Evolutionary conservation across 305 asterid genomes (phyloP).

Genomic region (Fraxinus angustifolia): DNA sequence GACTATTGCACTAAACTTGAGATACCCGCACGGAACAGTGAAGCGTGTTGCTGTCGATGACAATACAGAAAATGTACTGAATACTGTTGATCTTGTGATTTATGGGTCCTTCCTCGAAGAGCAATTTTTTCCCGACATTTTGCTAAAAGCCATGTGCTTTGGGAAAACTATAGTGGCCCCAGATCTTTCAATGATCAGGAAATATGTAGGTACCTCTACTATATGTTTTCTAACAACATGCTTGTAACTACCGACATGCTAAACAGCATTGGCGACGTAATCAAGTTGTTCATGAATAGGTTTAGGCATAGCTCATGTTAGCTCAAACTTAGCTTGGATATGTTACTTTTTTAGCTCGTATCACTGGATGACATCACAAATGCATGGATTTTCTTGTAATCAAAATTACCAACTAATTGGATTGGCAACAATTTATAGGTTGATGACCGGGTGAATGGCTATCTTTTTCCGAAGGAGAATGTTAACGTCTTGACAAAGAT

Average conservation of each 20-base stretch:
- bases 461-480: slow-evolving; percentile 63
- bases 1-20: slow-evolving; percentile 65
- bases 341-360: not conserved
- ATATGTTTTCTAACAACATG: slow-evolving; percentile 11
- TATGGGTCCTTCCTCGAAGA: slow-evolving; percentile 86
- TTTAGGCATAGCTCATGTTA: not conserved
- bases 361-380: not conserved
- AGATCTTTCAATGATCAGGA: slow-evolving; percentile 56
- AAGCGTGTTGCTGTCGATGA: slow-evolving; percentile 48
- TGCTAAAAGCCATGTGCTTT: slow-evolving; percentile 83
- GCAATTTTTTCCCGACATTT: slow-evolving; percentile 64
- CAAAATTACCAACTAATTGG: slow-evolving; percentile 32
- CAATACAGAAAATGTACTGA: slow-evolving; percentile 41
- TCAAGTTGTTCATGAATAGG: not conserved
- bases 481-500: slow-evolving; percentile 39
- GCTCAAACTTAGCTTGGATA: not conserved
- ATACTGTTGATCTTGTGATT: slow-evolving; percentile 66
- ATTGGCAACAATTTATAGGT: slow-evolving; percentile 43
- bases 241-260: not conserved
- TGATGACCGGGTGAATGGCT: slow-evolving; percentile 69
- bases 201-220: slow-evolving; percentile 60
- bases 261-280: not conserved
- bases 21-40: slow-evolving; percentile 70
- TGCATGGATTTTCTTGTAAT: not conserved
- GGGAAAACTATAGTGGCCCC: slow-evolving; percentile 87